Percentiles rank a stretch among this genome's conserved stretches.
These are phyloP conservation scores for Paracoccidioides lutzii DNA, from an alignment of 2,329 filamentous ascomycete genomes.

Conservation along the genomic window DNA sequence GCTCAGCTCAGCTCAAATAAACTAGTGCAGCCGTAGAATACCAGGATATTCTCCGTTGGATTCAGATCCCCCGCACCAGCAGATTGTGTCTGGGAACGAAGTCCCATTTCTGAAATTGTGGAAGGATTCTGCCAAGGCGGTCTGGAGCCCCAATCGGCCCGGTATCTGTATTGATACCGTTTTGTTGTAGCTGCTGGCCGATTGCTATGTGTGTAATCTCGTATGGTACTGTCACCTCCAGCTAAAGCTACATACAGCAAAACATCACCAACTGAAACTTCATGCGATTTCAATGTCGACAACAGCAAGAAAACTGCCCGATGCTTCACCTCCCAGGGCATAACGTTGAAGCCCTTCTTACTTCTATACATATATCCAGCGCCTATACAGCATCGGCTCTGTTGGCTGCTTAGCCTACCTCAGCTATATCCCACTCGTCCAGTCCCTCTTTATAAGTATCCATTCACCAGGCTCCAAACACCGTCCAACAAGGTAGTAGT, in stretches of 20 bases:
- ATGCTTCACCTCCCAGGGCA: background rate
- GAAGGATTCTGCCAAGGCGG: conserved; percentile 2
- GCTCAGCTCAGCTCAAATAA: conserved; percentile 11
- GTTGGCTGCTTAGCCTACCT: background rate
- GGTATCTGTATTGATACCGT: background rate
- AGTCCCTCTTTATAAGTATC: background rate
- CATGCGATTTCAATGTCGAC: background rate
- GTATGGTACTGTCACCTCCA: background rate
- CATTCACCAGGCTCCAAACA: background rate
- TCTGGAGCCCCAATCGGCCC: background rate
- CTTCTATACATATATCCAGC: background rate
- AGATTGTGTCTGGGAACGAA: background rate
- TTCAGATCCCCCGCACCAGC: background rate
- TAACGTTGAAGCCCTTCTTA: background rate
- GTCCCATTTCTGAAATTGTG: background rate
- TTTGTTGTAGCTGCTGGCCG: background rate
- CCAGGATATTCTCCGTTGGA: background rate
- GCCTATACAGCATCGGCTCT: background rate
- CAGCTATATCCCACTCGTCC: too few species aligned
- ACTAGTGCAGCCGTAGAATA: conserved; percentile 7
- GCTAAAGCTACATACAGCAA: background rate
- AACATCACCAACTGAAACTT: background rate
- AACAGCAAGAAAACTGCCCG: background rate
- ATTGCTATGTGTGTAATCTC: background rate
- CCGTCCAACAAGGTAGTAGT: too few species aligned